Evolutionary conservation across 2,329 filamentous ascomycete species (phyloP), one percentile per base, ranked within the genome.

Genomic region (Parastagonospora avenae): DNA sequence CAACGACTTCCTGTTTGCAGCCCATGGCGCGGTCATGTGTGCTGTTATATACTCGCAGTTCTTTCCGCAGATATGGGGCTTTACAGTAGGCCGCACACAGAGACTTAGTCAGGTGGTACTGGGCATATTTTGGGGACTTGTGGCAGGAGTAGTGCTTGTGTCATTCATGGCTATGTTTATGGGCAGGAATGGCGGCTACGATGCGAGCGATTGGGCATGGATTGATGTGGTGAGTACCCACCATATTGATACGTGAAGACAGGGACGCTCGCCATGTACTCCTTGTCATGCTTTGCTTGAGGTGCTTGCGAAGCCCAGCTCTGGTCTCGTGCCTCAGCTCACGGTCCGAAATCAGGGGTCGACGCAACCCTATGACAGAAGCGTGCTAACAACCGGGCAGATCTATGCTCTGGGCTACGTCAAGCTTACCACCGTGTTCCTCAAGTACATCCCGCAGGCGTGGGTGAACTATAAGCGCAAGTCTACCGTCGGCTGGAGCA

Each of bases 1-100:
- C 75, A 97, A 97, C 76, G 94, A 99, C 76, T 82, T 97, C 52
- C 84, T 86, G 11, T 97, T 97, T 72, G 92, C 92, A 12, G 78
- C 85, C 2, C 92, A 97, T 76, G 93, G 89, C 30, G 79, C 91
- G 12, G 56, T 92, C 8, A 76, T 96, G 56, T 91, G 87, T 62
- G 63, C 84, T 37, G 71, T 97, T 48, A 85, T 86, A n/a, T 87
- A 89, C 54, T 89, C 85, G 42, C 93, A 97, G 73, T 89, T 95
- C 65, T 85, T 82, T 62, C 83, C 86, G 2, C 63, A 68, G 2
- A 73, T 91, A 9, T 97, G 93, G 92, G 85, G 87, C 0, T 95
- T 96, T 68, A 78, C 83, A 36, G 83, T 83, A 11, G 84, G 80
- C 2, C 75, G 74, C 50, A 69, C 77, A 63, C 74, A 85, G 72